Percentiles rank a stretch among this genome's conserved stretches.
Evolutionary conservation across 371 early-diverging fungal genomes (phyloP).

Genomic region (Funneliformis caledonium): DNA sequence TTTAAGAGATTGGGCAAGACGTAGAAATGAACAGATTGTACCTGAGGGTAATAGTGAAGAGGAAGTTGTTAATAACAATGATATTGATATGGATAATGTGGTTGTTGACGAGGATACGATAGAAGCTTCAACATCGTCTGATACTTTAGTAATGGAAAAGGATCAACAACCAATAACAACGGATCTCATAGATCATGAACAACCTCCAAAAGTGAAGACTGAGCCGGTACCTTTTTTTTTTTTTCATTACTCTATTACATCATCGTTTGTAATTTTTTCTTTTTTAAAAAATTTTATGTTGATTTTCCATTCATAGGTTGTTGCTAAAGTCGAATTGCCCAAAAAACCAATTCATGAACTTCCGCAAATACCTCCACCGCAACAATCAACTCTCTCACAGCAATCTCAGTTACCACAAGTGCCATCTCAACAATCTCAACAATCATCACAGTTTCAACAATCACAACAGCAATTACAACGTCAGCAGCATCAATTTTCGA

Average conservation of each 20-base stretch:
- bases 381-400: neutral
- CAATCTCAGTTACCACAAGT: neutral
- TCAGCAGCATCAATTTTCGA: constrained; percentile 20
- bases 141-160: neutral
- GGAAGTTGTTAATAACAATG: neutral
- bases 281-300: neutral
- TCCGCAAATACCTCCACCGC: neutral
- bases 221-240: neutral
- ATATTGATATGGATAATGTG: neutral
- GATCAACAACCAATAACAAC: neutral
- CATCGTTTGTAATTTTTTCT: neutral
- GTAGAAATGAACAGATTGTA: constrained; percentile 19
- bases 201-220: neutral
- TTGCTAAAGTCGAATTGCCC: constrained; percentile 3
- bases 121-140: neutral
- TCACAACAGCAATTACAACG: neutral
- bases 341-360: constrained; percentile 18
- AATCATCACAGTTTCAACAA: neutral
- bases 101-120: neutral
- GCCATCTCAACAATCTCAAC: constrained; percentile 23
- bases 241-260: neutral
- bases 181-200: neutral
- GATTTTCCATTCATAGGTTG: neutral
- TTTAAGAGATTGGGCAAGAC: constrained; percentile 35
- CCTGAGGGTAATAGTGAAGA: constrained; percentile 9